phyloP scores from a whole-genome alignment of 2,329 filamentous ascomycete genomes.

The Alternaria solani region DNA sequence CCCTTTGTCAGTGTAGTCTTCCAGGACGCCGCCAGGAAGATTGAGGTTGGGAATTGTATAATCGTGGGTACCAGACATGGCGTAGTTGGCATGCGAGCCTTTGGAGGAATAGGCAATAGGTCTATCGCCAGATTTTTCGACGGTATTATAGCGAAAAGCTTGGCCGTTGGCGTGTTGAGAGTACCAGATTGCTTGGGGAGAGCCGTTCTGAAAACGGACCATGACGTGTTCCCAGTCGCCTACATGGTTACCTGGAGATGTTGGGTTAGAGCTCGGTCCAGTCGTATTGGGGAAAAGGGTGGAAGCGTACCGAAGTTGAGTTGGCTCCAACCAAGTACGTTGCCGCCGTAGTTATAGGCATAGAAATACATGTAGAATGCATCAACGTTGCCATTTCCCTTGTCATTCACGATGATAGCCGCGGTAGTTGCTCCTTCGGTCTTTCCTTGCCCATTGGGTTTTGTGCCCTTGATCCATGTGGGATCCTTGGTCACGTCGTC shows the following conservation, averaged over 20 bases:
- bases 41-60: constrained; percentile 69
- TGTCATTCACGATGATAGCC: constrained; percentile 66
- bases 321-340: constrained; percentile 50
- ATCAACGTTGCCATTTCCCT: constrained; percentile 62
- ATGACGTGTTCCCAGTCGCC: constrained; percentile 74
- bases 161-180: constrained; percentile 69
- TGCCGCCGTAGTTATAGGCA: constrained; percentile 64
- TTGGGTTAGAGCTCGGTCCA: background rate
- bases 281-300: background rate
- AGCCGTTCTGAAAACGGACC: constrained; percentile 68
- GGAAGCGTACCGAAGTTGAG: constrained; percentile 55
- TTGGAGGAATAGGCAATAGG: constrained; percentile 67
- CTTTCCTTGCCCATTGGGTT: constrained; percentile 60
- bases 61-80: constrained; percentile 66
- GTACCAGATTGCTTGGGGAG: constrained; percentile 67
- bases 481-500: constrained; percentile 54
- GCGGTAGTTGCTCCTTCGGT: constrained; percentile 60
- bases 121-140: constrained; percentile 62
- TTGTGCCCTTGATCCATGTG: constrained; percentile 59
- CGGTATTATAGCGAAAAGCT: constrained; percentile 66
- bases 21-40: constrained; percentile 59
- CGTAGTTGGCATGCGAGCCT: constrained; percentile 72
- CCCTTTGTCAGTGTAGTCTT: constrained; percentile 65
- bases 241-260: constrained; percentile 63
- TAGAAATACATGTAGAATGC: constrained; percentile 72